A percentile compares a stretch with the other conserved stretches of the same genome.
These are phyloP conservation scores for Botrytis fabae DNA, from an alignment of 2,329 filamentous ascomycete species.

Conservation along the genomic window DNA sequence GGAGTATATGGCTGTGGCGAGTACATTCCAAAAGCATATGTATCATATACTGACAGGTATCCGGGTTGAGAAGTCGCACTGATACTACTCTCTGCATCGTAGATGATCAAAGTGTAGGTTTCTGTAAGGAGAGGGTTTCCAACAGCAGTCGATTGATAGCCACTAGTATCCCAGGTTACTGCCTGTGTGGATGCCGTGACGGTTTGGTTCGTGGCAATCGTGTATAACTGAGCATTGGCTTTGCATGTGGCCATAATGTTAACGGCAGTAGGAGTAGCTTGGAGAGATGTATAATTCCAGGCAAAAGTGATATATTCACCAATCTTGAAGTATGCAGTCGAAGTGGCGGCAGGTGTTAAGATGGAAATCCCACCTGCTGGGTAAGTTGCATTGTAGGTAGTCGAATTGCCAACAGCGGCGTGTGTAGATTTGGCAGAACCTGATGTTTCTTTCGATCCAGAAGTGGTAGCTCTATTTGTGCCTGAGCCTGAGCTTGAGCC, in stretches of 20 bases:
- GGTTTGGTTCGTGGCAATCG: slow-evolving; percentile 63
- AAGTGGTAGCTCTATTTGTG: slow-evolving; percentile 16
- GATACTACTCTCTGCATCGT: slow-evolving; percentile 55
- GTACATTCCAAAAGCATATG: slow-evolving; percentile 61
- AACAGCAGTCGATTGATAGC: slow-evolving; percentile 48
- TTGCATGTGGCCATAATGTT: slow-evolving; percentile 61
- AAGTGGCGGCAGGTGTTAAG: slow-evolving; percentile 51
- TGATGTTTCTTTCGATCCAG: slow-evolving; percentile 16
- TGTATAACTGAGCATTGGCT: slow-evolving; percentile 54
- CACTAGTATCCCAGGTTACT: slow-evolving; percentile 60
- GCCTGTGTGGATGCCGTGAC: slow-evolving; percentile 51
- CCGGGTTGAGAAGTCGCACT: slow-evolving; percentile 55
- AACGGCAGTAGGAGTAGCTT: slow-evolving; percentile 58
- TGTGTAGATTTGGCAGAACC: background rate
- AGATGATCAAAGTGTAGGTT: slow-evolving; percentile 62
- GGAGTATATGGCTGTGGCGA: slow-evolving; percentile 52
- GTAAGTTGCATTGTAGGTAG: slow-evolving; percentile 47
- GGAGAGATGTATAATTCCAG: slow-evolving; percentile 66
- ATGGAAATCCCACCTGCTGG: slow-evolving; percentile 55
- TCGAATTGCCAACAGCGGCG: slow-evolving; percentile 24
- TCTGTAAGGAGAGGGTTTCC: slow-evolving; percentile 51
- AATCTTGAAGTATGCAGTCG: slow-evolving; percentile 58
- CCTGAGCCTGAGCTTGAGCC: slow-evolving; percentile 10
- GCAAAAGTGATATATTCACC: slow-evolving; percentile 58
- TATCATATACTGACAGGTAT: slow-evolving; percentile 52